Percentiles rank a stretch among this genome's conserved stretches.
phyloP scores from a whole-genome alignment of 768 basidiomycete species.

The Tremella yokohamensis region DNA sequence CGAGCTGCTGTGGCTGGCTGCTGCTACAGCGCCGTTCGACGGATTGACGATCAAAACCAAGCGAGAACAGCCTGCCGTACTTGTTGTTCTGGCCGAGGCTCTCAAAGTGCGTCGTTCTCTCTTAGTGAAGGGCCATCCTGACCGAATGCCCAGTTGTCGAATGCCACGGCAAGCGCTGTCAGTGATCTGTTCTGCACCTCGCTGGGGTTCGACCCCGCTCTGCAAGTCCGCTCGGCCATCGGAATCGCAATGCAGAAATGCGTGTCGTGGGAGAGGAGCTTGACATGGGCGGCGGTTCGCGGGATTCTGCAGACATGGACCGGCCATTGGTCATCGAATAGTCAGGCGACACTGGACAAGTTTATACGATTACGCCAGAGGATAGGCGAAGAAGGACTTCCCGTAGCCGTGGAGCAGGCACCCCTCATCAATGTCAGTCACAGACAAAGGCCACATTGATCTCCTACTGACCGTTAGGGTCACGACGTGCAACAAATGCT shows the following conservation, averaged over 20 bases:
- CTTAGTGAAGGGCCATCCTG: neutral
- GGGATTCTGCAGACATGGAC: constrained; percentile 22
- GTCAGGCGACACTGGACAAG: constrained; percentile 56
- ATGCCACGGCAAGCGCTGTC: constrained; percentile 38
- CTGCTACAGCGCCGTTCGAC: constrained; percentile 69
- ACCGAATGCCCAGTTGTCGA: constrained; percentile 35
- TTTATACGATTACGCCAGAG: constrained; percentile 67
- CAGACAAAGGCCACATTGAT: neutral
- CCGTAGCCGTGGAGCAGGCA: constrained; percentile 62
- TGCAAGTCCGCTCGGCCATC: constrained; percentile 39
- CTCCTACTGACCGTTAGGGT: constrained; percentile 57
- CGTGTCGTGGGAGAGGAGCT: constrained; percentile 30
- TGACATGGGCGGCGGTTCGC: constrained; percentile 21
- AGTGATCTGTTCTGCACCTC: constrained; percentile 31
- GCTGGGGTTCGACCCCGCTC: constrained; percentile 18
- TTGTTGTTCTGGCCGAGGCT: constrained; percentile 73
- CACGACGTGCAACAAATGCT: constrained; percentile 61
- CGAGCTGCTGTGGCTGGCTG: constrained; percentile 70
- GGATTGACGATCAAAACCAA: constrained; percentile 65
- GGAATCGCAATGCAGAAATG: constrained; percentile 52
- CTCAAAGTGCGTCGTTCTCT: constrained; percentile 58
- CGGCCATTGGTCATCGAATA: constrained; percentile 53
- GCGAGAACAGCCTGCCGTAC: constrained; percentile 60
- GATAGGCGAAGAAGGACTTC: constrained; percentile 64
- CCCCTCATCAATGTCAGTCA: constrained; percentile 72